phyloP scores from a whole-genome alignment of 805 yeast species.

The Ogataea angusta region DNA sequence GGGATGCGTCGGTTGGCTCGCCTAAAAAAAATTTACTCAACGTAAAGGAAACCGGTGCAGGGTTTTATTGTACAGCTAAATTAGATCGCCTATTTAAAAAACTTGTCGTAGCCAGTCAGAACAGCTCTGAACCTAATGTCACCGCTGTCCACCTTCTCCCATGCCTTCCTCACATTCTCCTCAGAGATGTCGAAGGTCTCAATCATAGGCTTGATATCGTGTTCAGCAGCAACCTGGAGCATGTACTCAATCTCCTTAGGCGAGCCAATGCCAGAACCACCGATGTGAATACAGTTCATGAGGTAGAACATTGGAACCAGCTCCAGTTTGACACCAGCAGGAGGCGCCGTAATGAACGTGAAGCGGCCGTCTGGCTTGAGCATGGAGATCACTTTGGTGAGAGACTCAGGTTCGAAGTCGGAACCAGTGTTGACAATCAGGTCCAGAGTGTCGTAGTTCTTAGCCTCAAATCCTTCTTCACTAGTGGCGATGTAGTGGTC shows the following conservation, averaged over 20 bases:
- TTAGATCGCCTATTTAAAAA: constrained; percentile 2
- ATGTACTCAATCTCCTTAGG: constrained; percentile 63
- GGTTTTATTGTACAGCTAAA: no score
- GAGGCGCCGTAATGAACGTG: constrained; percentile 45
- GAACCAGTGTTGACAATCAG: constrained; percentile 36
- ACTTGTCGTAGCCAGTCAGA: constrained; percentile 50
- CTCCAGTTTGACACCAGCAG: constrained; percentile 26
- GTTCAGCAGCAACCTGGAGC: constrained; percentile 60
- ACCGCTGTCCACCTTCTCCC: constrained; percentile 51
- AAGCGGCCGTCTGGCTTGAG: constrained; percentile 60
- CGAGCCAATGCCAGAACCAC: constrained; percentile 60
- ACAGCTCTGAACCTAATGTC: constrained; percentile 66
- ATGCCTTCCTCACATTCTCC: constrained; percentile 51
- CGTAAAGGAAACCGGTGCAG: no score
- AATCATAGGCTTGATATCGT: constrained; percentile 58
- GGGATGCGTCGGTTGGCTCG: no score
- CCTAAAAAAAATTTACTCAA: no score
- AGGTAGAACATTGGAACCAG: constrained; percentile 28
- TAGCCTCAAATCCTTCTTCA: constrained; percentile 34
- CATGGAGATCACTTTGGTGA: constrained; percentile 47
- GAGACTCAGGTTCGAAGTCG: constrained; percentile 3
- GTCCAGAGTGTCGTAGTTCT: constrained; percentile 39
- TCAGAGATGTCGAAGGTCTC: constrained; percentile 55
- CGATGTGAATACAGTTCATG: constrained; percentile 46
- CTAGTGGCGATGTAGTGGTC: constrained; percentile 51